Conservation (phyloP, 441 rosid species). For the Macaranga tanarius region DNA sequence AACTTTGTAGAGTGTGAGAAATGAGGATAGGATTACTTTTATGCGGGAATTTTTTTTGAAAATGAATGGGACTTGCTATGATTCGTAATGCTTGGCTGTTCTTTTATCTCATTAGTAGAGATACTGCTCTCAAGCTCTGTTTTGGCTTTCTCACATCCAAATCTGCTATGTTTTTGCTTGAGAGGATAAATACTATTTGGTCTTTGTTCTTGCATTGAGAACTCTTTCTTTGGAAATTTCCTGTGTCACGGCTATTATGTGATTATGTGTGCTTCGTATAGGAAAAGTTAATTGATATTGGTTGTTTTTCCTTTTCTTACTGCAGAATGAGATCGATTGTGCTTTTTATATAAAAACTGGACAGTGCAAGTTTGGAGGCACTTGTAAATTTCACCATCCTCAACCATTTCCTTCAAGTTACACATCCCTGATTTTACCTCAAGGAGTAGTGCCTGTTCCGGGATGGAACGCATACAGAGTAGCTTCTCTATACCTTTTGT, state of each 20-base stretch:
- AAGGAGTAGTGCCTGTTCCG: slow-evolving; percentile 89
- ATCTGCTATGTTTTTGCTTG: background rate
- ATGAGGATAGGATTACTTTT: background rate
- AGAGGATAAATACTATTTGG: background rate
- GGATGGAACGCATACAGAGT: slow-evolving; percentile 96
- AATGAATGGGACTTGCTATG: background rate
- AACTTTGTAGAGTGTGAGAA: background rate
- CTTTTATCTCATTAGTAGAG: background rate
- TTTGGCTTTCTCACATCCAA: background rate
- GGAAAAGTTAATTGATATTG: background rate
- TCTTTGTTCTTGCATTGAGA: background rate
- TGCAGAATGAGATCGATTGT: slow-evolving; percentile 88
- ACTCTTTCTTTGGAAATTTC: background rate
- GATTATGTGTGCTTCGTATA: background rate
- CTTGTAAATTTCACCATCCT: slow-evolving; percentile 99
- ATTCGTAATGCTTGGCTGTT: background rate
- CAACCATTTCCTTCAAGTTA: slow-evolving; percentile 86
- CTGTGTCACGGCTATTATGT: background rate
- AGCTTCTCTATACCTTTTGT: slow-evolving; percentile 34
- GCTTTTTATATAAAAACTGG: slow-evolving; percentile 95
- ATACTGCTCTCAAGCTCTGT: background rate
- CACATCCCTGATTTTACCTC: slow-evolving; percentile 80
- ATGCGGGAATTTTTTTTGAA: background rate
- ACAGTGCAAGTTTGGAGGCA: slow-evolving; percentile 89
- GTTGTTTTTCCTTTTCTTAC: slow-evolving; percentile 12